Evolutionary conservation across 305 asterid species (phyloP).

Genomic region (Fraxinus ornus): DNA sequence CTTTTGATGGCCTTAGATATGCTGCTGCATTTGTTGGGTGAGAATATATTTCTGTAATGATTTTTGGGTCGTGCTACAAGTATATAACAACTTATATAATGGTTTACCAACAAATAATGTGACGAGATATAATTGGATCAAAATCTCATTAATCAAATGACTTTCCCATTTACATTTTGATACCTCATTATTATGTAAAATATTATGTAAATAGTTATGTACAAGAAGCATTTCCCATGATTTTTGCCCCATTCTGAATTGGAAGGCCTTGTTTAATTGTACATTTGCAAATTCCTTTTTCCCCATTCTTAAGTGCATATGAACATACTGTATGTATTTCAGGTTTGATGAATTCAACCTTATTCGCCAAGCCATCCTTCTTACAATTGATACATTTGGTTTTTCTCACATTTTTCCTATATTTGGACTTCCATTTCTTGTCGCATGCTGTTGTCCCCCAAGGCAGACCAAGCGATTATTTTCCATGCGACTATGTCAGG

Average conservation of each 20-base stretch:
- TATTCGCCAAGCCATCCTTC: conserved; percentile 79
- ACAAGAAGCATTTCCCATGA: neutral
- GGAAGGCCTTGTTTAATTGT: conserved; percentile 1
- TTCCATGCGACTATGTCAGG: conserved; percentile 59
- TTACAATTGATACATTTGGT: conserved; percentile 79
- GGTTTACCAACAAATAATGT: no score
- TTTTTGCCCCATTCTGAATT: neutral
- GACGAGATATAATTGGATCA: no score
- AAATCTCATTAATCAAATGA: no score
- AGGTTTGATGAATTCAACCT: conserved; percentile 93
- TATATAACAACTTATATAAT: no score
- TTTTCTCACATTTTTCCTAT: conserved; percentile 88
- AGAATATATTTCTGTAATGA: conserved; percentile 23
- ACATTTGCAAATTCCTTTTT: neutral
- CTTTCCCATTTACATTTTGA: no score
- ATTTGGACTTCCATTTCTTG: conserved; percentile 72
- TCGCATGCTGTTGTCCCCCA: conserved; percentile 37
- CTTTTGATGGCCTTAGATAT: conserved; percentile 94
- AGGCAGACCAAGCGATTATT: conserved; percentile 41
- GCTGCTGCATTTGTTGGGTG: conserved; percentile 95
- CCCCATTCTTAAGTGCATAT: neutral
- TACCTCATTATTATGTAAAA: no score
- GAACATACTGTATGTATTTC: conserved; percentile 20
- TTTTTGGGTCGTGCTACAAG: no score
- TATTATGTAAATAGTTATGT: no score